Conservation (phyloP, 768 basidiomycete species). For the Xerocomellus amylosporus region DNA sequence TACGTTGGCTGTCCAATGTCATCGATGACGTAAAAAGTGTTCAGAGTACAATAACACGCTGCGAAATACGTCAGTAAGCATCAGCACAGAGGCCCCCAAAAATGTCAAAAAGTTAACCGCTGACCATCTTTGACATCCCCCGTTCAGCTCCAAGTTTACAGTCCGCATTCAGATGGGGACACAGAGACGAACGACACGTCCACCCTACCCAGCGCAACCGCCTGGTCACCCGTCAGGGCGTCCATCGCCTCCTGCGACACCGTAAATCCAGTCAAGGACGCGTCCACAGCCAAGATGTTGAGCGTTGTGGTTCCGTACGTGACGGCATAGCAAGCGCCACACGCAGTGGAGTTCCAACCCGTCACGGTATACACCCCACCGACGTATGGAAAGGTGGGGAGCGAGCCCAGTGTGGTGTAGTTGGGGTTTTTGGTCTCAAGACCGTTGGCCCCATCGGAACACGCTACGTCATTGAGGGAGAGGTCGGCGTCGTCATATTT, state of each 20-base stretch:
- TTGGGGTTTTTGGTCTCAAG: constrained; percentile 26
- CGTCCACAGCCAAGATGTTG: constrained; percentile 55
- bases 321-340: constrained; percentile 33
- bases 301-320: constrained; percentile 36
- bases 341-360: constrained; percentile 23
- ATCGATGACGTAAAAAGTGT: neutral
- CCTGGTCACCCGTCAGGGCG: constrained; percentile 15
- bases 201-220: constrained; percentile 17
- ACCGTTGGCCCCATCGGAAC: constrained; percentile 40
- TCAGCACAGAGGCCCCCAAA: neutral
- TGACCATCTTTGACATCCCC: neutral
- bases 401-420: constrained; percentile 37
- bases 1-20: neutral
- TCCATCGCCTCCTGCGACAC: constrained; percentile 29
- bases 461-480: constrained; percentile 33
- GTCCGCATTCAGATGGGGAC: neutral
- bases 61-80: neutral
- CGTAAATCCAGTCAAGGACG: constrained; percentile 42
- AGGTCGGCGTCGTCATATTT: constrained; percentile 33
- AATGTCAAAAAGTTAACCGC: neutral
- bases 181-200: constrained; percentile 9
- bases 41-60: neutral
- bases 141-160: neutral
- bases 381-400: constrained; percentile 38
- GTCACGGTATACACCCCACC: constrained; percentile 29